phyloP scores from a whole-genome alignment of 2,329 filamentous ascomycete genomes.

The Talaromyces sp. region DNA sequence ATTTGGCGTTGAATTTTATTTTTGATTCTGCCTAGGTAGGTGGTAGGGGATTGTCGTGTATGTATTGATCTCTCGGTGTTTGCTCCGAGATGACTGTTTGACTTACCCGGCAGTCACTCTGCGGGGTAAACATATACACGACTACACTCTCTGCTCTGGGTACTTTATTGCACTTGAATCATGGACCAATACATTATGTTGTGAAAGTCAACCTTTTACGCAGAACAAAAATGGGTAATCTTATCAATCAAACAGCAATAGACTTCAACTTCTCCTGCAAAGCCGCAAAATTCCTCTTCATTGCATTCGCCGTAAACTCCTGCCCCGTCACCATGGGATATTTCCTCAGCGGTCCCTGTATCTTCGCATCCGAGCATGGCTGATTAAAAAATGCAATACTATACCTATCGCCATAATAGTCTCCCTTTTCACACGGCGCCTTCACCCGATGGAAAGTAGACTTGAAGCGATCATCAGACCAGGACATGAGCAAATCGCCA shows the following conservation, averaged over 20 bases:
- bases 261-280: conserved; percentile 48
- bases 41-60: not conserved
- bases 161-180: no score
- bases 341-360: conserved; percentile 61
- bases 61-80: not conserved
- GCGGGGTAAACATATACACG: no score
- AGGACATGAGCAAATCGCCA: conserved; percentile 64
- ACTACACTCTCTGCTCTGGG: no score
- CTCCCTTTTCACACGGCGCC: conserved; percentile 53
- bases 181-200: no score
- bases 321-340: conserved; percentile 59
- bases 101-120: not conserved
- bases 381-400: conserved; percentile 67
- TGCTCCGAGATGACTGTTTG: not conserved
- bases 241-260: conserved; percentile 1
- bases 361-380: conserved; percentile 55
- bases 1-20: no score
- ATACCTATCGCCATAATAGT: conserved; percentile 59
- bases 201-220: not conserved
- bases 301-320: conserved; percentile 57
- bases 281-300: conserved; percentile 55
- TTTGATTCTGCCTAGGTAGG: no score
- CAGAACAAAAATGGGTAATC: not conserved
- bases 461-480: conserved; percentile 66
- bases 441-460: conserved; percentile 64